Percentiles rank a stretch among this genome's conserved stretches.
phyloP scores from a whole-genome alignment of 2,329 filamentous ascomycete species.

The Fusarium anguioides region DNA sequence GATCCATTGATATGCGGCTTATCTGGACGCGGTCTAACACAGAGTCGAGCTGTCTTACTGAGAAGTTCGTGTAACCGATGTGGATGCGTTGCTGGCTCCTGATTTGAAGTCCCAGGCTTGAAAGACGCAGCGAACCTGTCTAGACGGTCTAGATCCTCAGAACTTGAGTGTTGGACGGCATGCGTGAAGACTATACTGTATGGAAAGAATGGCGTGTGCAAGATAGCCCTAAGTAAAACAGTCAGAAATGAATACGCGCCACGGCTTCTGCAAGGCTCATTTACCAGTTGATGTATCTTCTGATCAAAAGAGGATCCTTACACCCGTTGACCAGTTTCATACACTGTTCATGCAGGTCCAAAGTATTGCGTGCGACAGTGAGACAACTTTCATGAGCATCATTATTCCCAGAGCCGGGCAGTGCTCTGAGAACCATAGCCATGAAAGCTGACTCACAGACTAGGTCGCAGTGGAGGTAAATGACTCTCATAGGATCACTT shows the following conservation, averaged over 20 bases:
- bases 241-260: too few relatives aligned
- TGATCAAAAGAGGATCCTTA: slow-evolving; percentile 45
- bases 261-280: too few relatives aligned
- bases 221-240: slow-evolving; percentile 46
- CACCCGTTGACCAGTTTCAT: slow-evolving; percentile 43
- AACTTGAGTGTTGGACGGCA: slow-evolving; percentile 38
- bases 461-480: slow-evolving; percentile 50
- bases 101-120: slow-evolving; percentile 11
- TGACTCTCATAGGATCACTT: slow-evolving; percentile 41
- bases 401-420: background rate
- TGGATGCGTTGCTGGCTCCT: slow-evolving; percentile 46
- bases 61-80: slow-evolving; percentile 51
- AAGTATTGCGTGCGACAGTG: slow-evolving; percentile 47
- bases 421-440: slow-evolving; percentile 49
- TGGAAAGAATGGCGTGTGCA: slow-evolving; percentile 52
- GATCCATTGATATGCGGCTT: background rate
- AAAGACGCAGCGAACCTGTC: slow-evolving; percentile 50
- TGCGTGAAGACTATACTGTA: slow-evolving; percentile 53
- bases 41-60: slow-evolving; percentile 47
- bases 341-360: slow-evolving; percentile 51
- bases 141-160: slow-evolving; percentile 32
- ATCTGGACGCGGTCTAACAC: slow-evolving; percentile 24
- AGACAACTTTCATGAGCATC: slow-evolving; percentile 44
- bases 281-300: slow-evolving; percentile 53
- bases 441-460: slow-evolving; percentile 51